phyloP scores from a whole-genome alignment of 73 alveolate genomes.

The Blepharisma stoltei region DNA sequence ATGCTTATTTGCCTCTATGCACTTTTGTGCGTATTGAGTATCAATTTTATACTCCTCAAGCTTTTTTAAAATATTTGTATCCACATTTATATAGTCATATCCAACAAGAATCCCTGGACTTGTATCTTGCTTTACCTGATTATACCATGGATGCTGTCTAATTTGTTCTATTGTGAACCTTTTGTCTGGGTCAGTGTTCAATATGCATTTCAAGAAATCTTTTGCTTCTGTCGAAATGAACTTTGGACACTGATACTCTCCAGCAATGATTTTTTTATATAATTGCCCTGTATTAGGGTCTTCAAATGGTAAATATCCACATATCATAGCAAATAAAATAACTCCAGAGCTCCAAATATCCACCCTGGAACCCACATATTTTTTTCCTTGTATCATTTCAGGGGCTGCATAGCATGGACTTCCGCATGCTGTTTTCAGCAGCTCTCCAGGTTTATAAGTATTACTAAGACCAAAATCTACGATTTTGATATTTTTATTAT shows the following conservation, averaged over 20 bases:
- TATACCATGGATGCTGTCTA: conserved; percentile 88
- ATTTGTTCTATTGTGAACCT: conserved; percentile 79
- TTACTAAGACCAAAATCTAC: conserved; percentile 85
- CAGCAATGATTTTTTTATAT: conserved; percentile 67
- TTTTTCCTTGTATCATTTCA: conserved; percentile 84
- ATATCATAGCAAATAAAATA: conserved; percentile 92
- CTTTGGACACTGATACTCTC: conserved; percentile 12
- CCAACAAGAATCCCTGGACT: conserved; percentile 54
- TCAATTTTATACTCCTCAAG: conserved; percentile 14
- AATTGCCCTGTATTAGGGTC: conserved; percentile 82
- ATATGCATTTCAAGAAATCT: conserved; percentile 76
- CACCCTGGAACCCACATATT: conserved; percentile 84
- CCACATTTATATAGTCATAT: conserved; percentile 46
- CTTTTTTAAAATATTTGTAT: background rate
- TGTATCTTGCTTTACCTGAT: conserved; percentile 46
- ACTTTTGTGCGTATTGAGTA: conserved; percentile 28
- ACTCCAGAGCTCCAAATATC: conserved; percentile 98
- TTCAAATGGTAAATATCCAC: conserved; percentile 96
- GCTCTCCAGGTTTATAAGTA: background rate
- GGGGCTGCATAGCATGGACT: conserved; percentile 95
- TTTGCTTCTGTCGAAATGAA: conserved; percentile 25
- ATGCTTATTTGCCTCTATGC: conserved; percentile 71
- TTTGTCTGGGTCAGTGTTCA: conserved; percentile 83
- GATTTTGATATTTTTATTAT: conserved; percentile 63
- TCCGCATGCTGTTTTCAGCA: conserved; percentile 81